Conservation (phyloP, 2,329 filamentous ascomycete species). For the Sporothrix luriei region DNA sequence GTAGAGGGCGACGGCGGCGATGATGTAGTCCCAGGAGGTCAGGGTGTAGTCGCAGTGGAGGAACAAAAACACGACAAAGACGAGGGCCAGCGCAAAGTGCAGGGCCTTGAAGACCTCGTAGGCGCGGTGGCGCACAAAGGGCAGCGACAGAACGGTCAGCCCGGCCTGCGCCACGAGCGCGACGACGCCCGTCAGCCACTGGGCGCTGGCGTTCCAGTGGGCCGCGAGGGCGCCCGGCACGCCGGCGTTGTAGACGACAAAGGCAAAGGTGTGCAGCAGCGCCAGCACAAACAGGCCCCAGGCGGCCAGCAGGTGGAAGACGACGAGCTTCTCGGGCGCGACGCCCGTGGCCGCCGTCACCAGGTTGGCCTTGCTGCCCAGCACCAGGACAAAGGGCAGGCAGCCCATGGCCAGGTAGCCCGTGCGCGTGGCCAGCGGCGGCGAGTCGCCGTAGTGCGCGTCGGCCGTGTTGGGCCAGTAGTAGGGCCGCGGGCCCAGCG, state of each 20-base stretch:
- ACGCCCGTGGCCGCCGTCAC: conserved; percentile 58
- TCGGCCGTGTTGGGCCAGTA: conserved; percentile 55
- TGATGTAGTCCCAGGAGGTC: conserved; percentile 64
- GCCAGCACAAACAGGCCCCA: conserved; percentile 61
- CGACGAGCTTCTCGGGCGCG: conserved; percentile 59
- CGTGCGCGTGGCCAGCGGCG: conserved; percentile 55
- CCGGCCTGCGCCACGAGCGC: conserved; percentile 57
- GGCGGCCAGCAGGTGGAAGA: conserved; percentile 58
- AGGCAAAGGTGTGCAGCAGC: conserved; percentile 62
- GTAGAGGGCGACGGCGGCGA: conserved; percentile 58
- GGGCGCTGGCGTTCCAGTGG: conserved; percentile 49
- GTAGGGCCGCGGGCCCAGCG: conserved; percentile 54
- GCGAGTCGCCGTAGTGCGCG: conserved; percentile 52
- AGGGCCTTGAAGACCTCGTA: conserved; percentile 65
- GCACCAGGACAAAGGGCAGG: conserved; percentile 40
- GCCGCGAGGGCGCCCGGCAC: conserved; percentile 51
- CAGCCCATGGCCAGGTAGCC: conserved; percentile 57
- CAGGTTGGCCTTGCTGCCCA: conserved; percentile 59
- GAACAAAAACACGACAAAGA: conserved; percentile 63
- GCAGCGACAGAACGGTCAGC: conserved; percentile 58
- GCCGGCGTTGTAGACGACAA: conserved; percentile 55
- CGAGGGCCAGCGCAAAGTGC: conserved; percentile 54
- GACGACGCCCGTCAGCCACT: conserved; percentile 60
- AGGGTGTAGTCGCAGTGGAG: conserved; percentile 60
- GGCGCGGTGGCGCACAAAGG: conserved; percentile 52